Conservation (phyloP, 106 monocot genomes). For the Dendrobium officinale region DNA sequence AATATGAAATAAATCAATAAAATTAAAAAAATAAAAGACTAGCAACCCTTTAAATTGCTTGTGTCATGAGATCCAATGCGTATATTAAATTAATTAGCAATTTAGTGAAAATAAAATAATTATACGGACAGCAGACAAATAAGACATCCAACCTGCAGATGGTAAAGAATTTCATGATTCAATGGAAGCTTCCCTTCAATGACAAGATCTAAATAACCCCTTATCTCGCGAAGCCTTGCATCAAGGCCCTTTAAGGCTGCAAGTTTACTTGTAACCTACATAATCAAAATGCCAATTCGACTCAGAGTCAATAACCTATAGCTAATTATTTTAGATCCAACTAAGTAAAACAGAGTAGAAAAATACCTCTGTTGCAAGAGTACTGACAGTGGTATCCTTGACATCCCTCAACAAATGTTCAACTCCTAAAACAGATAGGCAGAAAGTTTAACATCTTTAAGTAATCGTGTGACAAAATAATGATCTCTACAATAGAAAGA, state of each 20-base stretch:
- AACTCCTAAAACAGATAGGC: slow-evolving; percentile 47
- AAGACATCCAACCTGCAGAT: slow-evolving; percentile 60
- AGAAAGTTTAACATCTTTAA: neutral
- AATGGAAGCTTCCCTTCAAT: slow-evolving; percentile 91
- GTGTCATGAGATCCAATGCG: slow-evolving; percentile 1
- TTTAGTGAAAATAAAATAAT: neutral
- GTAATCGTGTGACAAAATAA: neutral
- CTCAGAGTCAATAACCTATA: neutral
- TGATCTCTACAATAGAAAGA: neutral
- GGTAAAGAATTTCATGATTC: slow-evolving; percentile 97
- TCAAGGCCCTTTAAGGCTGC: slow-evolving; percentile 94
- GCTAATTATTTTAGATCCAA: neutral
- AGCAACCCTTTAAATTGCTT: neutral
- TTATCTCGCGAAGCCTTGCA: slow-evolving; percentile 86
- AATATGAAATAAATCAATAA: neutral
- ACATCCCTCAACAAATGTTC: slow-evolving; percentile 97
- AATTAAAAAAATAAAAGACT: neutral
- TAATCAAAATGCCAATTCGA: neutral
- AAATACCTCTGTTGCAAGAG: slow-evolving; percentile 93
- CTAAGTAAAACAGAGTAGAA: neutral
- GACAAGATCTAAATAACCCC: slow-evolving; percentile 79
- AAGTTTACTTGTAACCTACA: slow-evolving; percentile 81
- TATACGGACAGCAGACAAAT: neutral
- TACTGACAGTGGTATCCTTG: slow-evolving; percentile 97
- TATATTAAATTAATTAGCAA: neutral